phyloP scores from a whole-genome alignment of 2,329 filamentous ascomycete species.

The Penicillium griseofulvum region DNA sequence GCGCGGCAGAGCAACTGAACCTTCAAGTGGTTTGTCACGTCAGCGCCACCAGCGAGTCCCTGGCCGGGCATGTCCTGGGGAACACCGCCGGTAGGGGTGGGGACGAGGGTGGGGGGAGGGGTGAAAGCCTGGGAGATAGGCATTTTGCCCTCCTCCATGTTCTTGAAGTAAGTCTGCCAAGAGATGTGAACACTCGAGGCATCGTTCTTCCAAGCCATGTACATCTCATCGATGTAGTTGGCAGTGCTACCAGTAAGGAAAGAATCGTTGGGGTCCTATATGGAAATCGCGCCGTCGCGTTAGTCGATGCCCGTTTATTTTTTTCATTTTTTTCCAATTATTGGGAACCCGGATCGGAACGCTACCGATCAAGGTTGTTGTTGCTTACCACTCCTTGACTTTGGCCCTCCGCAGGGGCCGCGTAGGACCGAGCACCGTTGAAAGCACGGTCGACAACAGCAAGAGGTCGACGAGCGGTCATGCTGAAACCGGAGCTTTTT shows the following conservation, averaged over 20 bases:
- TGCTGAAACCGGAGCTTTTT: constrained; percentile 35
- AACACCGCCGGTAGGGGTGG: constrained; percentile 74
- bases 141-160: constrained; percentile 98
- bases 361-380: constrained; percentile 14
- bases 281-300: constrained; percentile 23
- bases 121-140: constrained; percentile 96
- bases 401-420: constrained; percentile 57
- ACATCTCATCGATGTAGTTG: constrained; percentile 99
- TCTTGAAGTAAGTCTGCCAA: constrained; percentile 99
- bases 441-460: constrained; percentile 40
- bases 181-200: constrained; percentile 92
- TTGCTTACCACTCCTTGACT: constrained; percentile 60
- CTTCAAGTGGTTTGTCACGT: constrained; percentile 95
- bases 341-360: constrained; percentile 9
- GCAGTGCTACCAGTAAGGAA: constrained; percentile 96
- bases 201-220: constrained; percentile 93
- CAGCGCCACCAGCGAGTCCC: constrained; percentile 67
- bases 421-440: constrained; percentile 54
- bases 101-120: constrained; percentile 87
- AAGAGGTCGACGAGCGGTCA: constrained; percentile 43
- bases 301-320: constrained; percentile 18
- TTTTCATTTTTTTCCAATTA: neutral
- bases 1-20: constrained; percentile 95
- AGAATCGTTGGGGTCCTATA: constrained; percentile 81
- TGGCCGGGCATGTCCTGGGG: constrained; percentile 69